Evolutionary conservation across 768 basidiomycete species (phyloP), one percentile per base, ranked within the genome.

Genomic region (Filobasidium wieringae): DNA sequence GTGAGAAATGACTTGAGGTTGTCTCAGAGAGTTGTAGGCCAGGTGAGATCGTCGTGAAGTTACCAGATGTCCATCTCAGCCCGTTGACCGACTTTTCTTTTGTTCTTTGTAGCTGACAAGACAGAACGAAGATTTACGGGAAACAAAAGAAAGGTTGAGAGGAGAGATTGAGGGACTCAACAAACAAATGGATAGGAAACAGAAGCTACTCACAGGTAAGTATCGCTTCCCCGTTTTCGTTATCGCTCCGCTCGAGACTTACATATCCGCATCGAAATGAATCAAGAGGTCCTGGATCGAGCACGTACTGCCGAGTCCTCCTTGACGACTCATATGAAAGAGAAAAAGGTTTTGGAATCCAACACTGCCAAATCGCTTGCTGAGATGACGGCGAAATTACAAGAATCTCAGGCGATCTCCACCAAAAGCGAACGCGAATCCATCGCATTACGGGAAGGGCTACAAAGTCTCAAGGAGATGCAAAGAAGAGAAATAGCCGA

Each of bases 51-150:
- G 19, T n/a, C 15, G 8, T 19, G 4, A 22, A 5, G 19, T 47
- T 14, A 27, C 29, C 11, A 17, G 5, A 4, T 27, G 19, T 43
- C 41, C 7, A 8, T 7, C n/a, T 7, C 15, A 8, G 41, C 19
- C 19, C 24, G 9, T 11, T 43, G 15, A 43, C 41, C 41, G 15
- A 37, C 36, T 37, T n/a, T 37, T 37, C 36, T n/a, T 37, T 9
- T 9, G 34, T 9, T 37, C 34, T 9, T 9, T 9, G 34, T 37
- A 57, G 36, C n/a, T 57, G 9, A 57, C 56, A 14, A 33, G 56
- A 24, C 56, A 57, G 52, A 69, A 63, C 7, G 72, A 73, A 34
- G 72, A 73, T 63, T 65, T 73, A 22, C 71, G 69, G 49, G 70
- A 71, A 34, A 71, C 72, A 4, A 62, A 64, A 50, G 70, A 69